Conservation (phyloP, 495 filamentous ascomycete species). For the Aspergillus wentii region DNA sequence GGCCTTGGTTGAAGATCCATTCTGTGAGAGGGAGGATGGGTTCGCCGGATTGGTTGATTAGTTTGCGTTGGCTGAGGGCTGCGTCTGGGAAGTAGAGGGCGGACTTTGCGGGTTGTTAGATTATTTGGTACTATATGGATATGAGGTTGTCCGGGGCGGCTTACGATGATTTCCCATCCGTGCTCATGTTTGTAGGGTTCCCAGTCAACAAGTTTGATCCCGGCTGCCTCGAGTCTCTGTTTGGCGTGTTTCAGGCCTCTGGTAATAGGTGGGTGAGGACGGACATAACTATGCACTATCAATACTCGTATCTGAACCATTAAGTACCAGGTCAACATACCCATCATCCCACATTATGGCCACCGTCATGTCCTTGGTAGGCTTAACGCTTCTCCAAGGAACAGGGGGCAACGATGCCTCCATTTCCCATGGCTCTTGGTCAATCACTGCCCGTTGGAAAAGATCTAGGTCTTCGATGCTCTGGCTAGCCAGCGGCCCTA, state of each 20-base stretch:
- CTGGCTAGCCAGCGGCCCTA: slow-evolving; percentile 57
- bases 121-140: neutral
- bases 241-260: slow-evolving; percentile 53
- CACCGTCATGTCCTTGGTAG: slow-evolving; percentile 51
- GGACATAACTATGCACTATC: slow-evolving; percentile 23
- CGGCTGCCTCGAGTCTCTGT: slow-evolving; percentile 45
- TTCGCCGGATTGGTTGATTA: slow-evolving; percentile 47
- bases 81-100: slow-evolving; percentile 55
- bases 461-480: slow-evolving; percentile 59
- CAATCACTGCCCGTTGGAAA: slow-evolving; percentile 57
- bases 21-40: slow-evolving; percentile 51
- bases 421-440: slow-evolving; percentile 55
- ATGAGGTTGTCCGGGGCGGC: neutral
- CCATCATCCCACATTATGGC: slow-evolving; percentile 69
- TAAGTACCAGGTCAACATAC: slow-evolving; percentile 19
- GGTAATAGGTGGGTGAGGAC: slow-evolving; percentile 65
- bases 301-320: neutral
- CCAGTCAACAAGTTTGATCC: slow-evolving; percentile 61
- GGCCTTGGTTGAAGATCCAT: slow-evolving; percentile 53
- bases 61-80: slow-evolving; percentile 36
- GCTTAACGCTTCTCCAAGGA: slow-evolving; percentile 47
- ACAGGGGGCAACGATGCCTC: slow-evolving; percentile 56
- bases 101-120: slow-evolving; percentile 17
- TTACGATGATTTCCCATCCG: slow-evolving; percentile 54
- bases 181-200: slow-evolving; percentile 57